phyloP scores from a whole-genome alignment of 805 yeast genomes.

The Wickerhamomyces canadensis region DNA sequence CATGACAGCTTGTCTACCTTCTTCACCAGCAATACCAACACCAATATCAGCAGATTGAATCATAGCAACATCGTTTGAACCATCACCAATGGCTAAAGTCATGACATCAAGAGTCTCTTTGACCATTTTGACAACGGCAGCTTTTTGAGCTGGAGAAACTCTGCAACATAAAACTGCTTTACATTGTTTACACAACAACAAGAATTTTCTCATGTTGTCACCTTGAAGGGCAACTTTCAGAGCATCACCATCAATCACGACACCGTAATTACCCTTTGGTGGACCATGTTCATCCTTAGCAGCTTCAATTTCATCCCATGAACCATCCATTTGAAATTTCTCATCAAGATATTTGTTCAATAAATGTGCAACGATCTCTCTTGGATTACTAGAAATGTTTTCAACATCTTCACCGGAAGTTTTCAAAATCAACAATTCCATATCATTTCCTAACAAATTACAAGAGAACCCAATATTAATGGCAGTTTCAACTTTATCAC shows the following conservation, averaged over 20 bases:
- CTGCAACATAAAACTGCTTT: conserved; percentile 76
- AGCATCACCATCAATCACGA: conserved; percentile 79
- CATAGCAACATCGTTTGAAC: conserved; percentile 87
- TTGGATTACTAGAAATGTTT: conserved; percentile 34
- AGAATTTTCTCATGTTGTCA: conserved; percentile 50
- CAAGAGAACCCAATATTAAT: conserved; percentile 85
- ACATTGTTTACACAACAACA: conserved; percentile 72
- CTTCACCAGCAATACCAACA: conserved; percentile 80
- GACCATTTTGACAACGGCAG: conserved; percentile 68
- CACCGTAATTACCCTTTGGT: conserved; percentile 62
- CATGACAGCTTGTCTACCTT: conserved; percentile 86
- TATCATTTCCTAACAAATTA: conserved; percentile 66
- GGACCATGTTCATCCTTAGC: conserved; percentile 58
- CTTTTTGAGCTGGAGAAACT: conserved; percentile 81
- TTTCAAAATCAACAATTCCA: conserved; percentile 66
- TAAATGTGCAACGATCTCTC: conserved; percentile 38
- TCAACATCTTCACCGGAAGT: conserved; percentile 52
- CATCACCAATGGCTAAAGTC: conserved; percentile 83
- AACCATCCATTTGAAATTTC: conserved; percentile 54
- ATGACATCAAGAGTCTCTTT: conserved; percentile 68
- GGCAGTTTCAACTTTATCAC: conserved; percentile 88
- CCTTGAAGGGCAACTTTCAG: conserved; percentile 45
- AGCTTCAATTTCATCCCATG: conserved; percentile 46
- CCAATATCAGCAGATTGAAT: conserved; percentile 76
- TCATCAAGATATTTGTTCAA: conserved; percentile 47